Base-by-base conservation (phyloP, 1,284 basidiomycete genomes). In the Microbotryum intermedium region DNA sequence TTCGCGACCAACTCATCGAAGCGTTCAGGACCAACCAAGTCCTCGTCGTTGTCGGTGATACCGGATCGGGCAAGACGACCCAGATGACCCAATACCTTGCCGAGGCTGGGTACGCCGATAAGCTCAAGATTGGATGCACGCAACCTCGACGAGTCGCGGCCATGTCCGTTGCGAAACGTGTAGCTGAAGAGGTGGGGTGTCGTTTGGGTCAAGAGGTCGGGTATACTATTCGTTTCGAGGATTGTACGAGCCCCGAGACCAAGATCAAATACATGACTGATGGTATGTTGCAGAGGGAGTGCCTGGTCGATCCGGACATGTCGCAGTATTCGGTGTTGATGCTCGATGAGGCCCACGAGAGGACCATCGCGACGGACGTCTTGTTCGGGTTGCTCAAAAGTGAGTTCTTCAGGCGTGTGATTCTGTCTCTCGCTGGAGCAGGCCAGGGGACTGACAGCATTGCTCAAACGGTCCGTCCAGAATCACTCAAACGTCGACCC, bases 221-320 rank as follows among this genome's bases (percentile, higher is more conserved):
- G 2, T 99, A 99, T 74, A 90, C 88, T 6, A 97, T 99, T 70
- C 93, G 95, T 78, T 99, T 99, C 76, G 94, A 99, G 77, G 95
- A 98, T 76, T 92, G 92, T 75, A 97, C 94, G 5, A 87, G 89
- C 71, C 90, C 94, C 0, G 95, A 97, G 75, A 98, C 94, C 13
- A 85, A 88, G 72, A 97, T 99, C 82, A 99, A 98, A 77, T 98
- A 95, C 82, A 98, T 99, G 95, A 99, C 95, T 66, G 94, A 98
- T 73, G 95, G 94, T 79, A 97, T 99, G 91, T 82, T 99, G 16
- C 89, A 97, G 73, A 83, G 94, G 77, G 94, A 98, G 79, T 91
- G 88, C 71, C 79, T 99, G 50, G 87, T 97, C 69, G 95, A 99
- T 73, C 93, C 94, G 6, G 85, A 97, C 68, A 86, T 91, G 72